Base-by-base conservation (phyloP, 371 early-diverging fungal species). In the Blakeslea trispora region DNA sequence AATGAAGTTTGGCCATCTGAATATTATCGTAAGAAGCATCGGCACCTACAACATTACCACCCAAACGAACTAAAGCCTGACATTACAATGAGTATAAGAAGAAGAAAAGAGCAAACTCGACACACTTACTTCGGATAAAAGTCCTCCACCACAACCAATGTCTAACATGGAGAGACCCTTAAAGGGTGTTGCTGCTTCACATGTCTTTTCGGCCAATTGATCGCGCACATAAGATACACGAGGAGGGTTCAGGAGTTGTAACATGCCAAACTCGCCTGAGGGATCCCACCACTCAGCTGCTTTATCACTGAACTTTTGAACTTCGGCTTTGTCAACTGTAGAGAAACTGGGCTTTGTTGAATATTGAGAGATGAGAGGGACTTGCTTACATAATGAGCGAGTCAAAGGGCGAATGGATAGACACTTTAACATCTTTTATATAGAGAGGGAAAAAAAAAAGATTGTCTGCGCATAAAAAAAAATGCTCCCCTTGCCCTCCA, bases 91-190 rank as follows among this genome's bases (percentile, higher is more conserved):
- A 3, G 6, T 23, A 1, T 15, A 0, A 42, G 10, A 47, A 8
- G 23, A 23, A 35, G 17, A n/a, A 11, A 34, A 5, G 28, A 15
- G 2, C 28, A 28, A 5, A 28, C 7, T 28, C 7, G 28, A 28
- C 3, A 28, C 3, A 7, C 57, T 50, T 77, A 90, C 92, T 85
- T 96, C 95, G 0, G 91, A 78, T 41, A 97, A 75, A 21, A 97
- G 59, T 0, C 98, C 98, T 22, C 96, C 98, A 19, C 98, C 98
- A 69, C 98, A 94, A 1, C 98, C 98, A 21, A 97, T 85, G 72
- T 97, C 98, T n/a, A 96, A 71, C 57, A 94, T 83, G 3, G 71
- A 50, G 28, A 86, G 57, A 0, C 88, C 89, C 41, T 71, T 55
- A 19, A 91, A 82, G 7, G 91, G 89, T 15, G 65, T 42, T 1